phyloP scores from a whole-genome alignment of 2,329 filamentous ascomycete species.

The Colletotrichum orchidophilum region DNA sequence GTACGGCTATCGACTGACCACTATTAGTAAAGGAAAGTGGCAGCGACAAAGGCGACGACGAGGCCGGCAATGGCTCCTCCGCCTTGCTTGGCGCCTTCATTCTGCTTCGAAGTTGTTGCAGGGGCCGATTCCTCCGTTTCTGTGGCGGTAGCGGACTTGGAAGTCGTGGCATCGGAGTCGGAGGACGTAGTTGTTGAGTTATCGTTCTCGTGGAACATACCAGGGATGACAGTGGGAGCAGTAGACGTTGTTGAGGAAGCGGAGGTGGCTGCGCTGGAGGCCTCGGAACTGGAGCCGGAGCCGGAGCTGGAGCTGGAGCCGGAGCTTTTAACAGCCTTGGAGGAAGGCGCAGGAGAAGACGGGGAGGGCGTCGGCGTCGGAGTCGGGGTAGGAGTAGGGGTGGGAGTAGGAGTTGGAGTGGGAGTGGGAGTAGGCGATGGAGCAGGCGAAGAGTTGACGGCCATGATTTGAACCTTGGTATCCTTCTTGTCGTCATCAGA shows the following conservation, averaged over 20 bases:
- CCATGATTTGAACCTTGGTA: slow-evolving; percentile 25
- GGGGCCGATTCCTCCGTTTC: slow-evolving; percentile 40
- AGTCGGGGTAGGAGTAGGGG: slow-evolving; percentile 34
- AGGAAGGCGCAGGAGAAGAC: slow-evolving; percentile 36
- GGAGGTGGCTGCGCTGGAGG: slow-evolving; percentile 10
- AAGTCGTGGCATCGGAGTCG: slow-evolving; percentile 36
- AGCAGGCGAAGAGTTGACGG: slow-evolving; percentile 30
- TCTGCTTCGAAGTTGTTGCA: slow-evolving; percentile 49
- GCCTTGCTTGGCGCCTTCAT: slow-evolving; percentile 58
- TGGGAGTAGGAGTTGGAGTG: slow-evolving; percentile 38
- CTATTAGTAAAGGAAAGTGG: slow-evolving; percentile 56
- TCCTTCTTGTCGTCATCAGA: slow-evolving; percentile 27
- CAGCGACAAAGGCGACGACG: slow-evolving; percentile 64
- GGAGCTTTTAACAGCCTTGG: slow-evolving; percentile 24
- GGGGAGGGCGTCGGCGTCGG: slow-evolving; percentile 42
- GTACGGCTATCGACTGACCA: slow-evolving; percentile 15
- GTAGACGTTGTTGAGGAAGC: slow-evolving; percentile 1
- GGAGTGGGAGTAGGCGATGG: slow-evolving; percentile 32
- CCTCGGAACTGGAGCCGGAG: slow-evolving; percentile 8
- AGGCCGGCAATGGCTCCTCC: slow-evolving; percentile 63
- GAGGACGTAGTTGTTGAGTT: slow-evolving; percentile 41
- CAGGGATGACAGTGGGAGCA: slow-evolving; percentile 48
- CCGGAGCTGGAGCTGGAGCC: slow-evolving; percentile 26
- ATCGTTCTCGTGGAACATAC: slow-evolving; percentile 65
- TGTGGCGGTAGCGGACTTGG: slow-evolving; percentile 40